Evolutionary conservation across 1,284 basidiomycete species (phyloP).

Genomic region (Ceratobasidium sp.): DNA sequence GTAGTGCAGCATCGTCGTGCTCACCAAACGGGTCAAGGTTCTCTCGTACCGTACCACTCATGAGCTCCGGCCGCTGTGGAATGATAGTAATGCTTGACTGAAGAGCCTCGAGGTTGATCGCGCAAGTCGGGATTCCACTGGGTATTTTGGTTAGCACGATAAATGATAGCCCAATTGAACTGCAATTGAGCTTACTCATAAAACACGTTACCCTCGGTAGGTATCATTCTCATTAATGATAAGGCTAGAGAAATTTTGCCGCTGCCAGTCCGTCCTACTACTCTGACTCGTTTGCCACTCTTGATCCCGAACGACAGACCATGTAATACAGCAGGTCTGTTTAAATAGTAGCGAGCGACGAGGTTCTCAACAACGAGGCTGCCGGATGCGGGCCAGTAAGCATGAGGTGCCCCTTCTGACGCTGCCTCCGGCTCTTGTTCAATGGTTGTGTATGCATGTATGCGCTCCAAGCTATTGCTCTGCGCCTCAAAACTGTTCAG

Average conservation of each 20-base stretch:
- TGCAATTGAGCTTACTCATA: conserved; percentile 48
- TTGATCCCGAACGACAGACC: conserved; percentile 51
- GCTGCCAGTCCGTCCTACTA: conserved; percentile 54
- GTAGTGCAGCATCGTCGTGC: conserved; percentile 67
- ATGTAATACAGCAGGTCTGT: conserved; percentile 51
- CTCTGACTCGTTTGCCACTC: conserved; percentile 53
- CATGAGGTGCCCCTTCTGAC: conserved; percentile 39
- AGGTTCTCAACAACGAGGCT: conserved; percentile 40
- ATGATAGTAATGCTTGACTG: conserved; percentile 55
- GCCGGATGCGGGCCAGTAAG: conserved; percentile 44
- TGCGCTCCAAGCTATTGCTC: conserved; percentile 53
- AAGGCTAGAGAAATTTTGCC: conserved; percentile 55
- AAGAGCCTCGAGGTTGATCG: conserved; percentile 70
- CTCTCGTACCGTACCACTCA: conserved; percentile 60
- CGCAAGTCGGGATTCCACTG: conserved; percentile 46
- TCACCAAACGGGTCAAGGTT: conserved; percentile 75
- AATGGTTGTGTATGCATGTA: conserved; percentile 51
- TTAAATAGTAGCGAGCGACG: conserved; percentile 37
- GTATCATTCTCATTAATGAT: conserved; percentile 53
- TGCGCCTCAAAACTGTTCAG: conserved; percentile 52
- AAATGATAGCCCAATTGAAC: too few relatives aligned
- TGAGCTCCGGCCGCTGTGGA: conserved; percentile 66
- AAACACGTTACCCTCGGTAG: conserved; percentile 52
- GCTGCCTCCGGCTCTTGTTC: conserved; percentile 40
- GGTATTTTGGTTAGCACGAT: neutral